These are phyloP conservation scores for Phytophthora pseudosyringae DNA, from an alignment of 352 stramenopile genomes.

Conservation along the genomic window DNA sequence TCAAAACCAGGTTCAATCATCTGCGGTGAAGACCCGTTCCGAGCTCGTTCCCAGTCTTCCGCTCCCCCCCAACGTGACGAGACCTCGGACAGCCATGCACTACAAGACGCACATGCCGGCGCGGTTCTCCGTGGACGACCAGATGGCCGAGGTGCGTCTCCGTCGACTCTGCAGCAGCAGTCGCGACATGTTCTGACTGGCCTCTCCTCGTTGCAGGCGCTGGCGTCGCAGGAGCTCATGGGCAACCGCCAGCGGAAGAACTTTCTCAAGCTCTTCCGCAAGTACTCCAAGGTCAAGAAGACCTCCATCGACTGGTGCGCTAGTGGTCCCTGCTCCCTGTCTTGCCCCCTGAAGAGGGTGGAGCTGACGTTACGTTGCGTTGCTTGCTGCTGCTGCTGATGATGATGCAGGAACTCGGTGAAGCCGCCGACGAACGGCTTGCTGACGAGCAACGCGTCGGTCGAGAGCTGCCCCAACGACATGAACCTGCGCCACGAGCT, in stretches of 20 bases:
- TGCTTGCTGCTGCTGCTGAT: neutral
- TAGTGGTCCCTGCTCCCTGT: constrained; percentile 20
- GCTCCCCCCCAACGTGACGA: constrained; percentile 5
- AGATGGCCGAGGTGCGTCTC: constrained; percentile 80
- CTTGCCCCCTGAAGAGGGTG: neutral
- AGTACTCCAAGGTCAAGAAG: constrained; percentile 88
- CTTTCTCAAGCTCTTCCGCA: constrained; percentile 91
- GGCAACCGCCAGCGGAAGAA: constrained; percentile 81
- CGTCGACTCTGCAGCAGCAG: neutral
- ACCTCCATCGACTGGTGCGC: constrained; percentile 80
- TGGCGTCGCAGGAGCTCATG: constrained; percentile 84
- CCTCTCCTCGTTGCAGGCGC: constrained; percentile 44
- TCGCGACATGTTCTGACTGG: constrained; percentile 6
- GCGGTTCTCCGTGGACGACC: constrained; percentile 87
- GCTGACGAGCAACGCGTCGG: constrained; percentile 70
- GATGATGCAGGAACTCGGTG: constrained; percentile 67
- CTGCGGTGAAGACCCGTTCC: constrained; percentile 9
- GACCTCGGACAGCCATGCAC: constrained; percentile 55
- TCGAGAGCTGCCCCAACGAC: constrained; percentile 91
- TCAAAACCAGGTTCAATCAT: constrained; percentile 27
- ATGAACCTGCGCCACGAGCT: constrained; percentile 94
- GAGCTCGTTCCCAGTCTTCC: constrained; percentile 18
- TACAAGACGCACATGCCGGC: constrained; percentile 89
- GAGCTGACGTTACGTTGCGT: neutral
- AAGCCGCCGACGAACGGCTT: constrained; percentile 78